These are phyloP conservation scores for Cyclostephanos tholiformis DNA, from an alignment of 108 stramenopile species.

Conservation along the genomic window DNA sequence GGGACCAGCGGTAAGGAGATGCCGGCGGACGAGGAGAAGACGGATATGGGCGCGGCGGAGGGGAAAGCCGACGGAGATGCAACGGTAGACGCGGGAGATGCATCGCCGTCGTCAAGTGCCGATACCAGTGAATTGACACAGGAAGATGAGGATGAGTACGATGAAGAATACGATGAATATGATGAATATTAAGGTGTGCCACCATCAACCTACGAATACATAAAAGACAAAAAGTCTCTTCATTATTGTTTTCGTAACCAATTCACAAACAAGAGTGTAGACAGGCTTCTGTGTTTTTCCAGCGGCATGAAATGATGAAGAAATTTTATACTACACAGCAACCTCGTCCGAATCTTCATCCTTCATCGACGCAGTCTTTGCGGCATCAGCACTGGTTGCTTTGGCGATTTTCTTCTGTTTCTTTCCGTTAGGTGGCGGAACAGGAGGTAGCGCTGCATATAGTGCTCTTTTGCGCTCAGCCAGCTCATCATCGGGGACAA, in stretches of 20 bases:
- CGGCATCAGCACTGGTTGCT: background rate
- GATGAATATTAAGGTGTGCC: constrained; percentile 48
- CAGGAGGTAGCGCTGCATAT: constrained; percentile 58
- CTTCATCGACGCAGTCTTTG: background rate
- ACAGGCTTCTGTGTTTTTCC: background rate
- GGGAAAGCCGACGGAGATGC: constrained; percentile 44
- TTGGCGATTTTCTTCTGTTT: background rate
- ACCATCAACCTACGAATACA: background rate
- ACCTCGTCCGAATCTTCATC: constrained; percentile 2
- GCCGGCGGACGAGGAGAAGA: constrained; percentile 37
- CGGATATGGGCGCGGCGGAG: constrained; percentile 18
- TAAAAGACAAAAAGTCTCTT: background rate
- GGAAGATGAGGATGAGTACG: constrained; percentile 43
- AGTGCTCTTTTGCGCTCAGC: constrained; percentile 60
- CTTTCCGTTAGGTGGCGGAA: constrained; percentile 44
- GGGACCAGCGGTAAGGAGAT: constrained; percentile 34
- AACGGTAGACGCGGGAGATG: constrained; percentile 26
- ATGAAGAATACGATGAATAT: constrained; percentile 50
- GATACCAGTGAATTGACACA: constrained; percentile 5
- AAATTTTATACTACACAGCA: background rate
- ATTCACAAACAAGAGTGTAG: background rate
- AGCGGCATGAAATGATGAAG: background rate
- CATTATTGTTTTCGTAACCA: background rate
- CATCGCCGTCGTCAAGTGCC: constrained; percentile 39
- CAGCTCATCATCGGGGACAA: constrained; percentile 53